These are phyloP conservation scores for Posidonia oceanica DNA, from an alignment of 116 monocot species.

Conservation along the genomic window DNA sequence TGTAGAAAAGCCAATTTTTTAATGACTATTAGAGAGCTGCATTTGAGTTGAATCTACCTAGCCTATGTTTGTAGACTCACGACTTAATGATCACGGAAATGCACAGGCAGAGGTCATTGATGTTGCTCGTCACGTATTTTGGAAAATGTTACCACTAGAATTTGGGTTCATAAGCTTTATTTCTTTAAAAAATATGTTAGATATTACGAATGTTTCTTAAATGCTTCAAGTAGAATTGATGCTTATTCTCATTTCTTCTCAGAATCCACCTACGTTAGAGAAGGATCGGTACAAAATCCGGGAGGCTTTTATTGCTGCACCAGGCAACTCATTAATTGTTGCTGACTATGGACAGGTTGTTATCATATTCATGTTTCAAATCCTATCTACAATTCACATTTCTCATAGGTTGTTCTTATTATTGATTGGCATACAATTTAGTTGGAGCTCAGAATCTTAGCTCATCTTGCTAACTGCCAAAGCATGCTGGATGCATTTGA, in stretches of 20 bases:
- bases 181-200: too few relatives aligned
- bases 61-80: too few relatives aligned
- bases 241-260: background rate
- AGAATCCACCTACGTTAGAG: constrained; percentile 98
- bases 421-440: background rate
- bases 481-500: constrained; percentile 92
- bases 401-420: background rate
- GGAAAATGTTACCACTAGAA: too few relatives aligned
- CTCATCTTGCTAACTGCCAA: constrained; percentile 76
- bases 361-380: background rate
- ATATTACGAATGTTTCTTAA: too few relatives aligned
- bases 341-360: constrained; percentile 98
- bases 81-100: too few relatives aligned
- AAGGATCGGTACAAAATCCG: constrained; percentile 97
- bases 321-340: constrained; percentile 87
- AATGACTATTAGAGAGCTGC: too few relatives aligned
- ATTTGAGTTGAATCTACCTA: too few relatives aligned
- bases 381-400: background rate
- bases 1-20: too few relatives aligned
- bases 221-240: background rate
- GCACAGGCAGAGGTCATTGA: too few relatives aligned
- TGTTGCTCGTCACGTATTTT: too few relatives aligned
- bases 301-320: constrained; percentile 87
- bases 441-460: constrained; percentile 96
- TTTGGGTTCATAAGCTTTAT: too few relatives aligned